A percentile compares a stretch with the other conserved stretches of the same genome.
Evolutionary conservation across 2,329 filamentous ascomycete genomes (phyloP).

Genomic region (Rhinocladiella similis): DNA sequence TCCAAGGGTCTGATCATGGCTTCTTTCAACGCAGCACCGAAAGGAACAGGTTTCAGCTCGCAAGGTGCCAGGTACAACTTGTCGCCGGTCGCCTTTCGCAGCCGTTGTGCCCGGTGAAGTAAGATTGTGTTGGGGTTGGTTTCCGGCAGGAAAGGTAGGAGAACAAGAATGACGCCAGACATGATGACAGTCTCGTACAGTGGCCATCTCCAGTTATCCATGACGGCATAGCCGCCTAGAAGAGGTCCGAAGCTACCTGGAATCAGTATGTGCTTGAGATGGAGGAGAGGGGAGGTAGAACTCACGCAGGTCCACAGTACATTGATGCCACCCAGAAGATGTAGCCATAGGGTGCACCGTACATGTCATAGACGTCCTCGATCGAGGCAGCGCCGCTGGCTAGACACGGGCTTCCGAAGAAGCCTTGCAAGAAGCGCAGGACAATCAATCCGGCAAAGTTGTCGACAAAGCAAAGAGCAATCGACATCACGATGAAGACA

Average conservation of each 20-base stretch:
- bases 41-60: constrained; percentile 59
- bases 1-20: constrained; percentile 19
- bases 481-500: constrained; percentile 65
- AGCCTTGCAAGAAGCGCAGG: constrained; percentile 63
- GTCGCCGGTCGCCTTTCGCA: constrained; percentile 60
- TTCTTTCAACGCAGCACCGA: constrained; percentile 47
- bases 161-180: constrained; percentile 55
- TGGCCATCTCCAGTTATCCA: constrained; percentile 60
- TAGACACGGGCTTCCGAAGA: constrained; percentile 66
- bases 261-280: too few relatives aligned
- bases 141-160: constrained; percentile 66
- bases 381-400: constrained; percentile 56
- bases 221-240: constrained; percentile 60
- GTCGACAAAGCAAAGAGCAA: constrained; percentile 63
- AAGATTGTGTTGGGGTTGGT: constrained; percentile 62
- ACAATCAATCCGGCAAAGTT: constrained; percentile 66
- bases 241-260: constrained; percentile 39
- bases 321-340: constrained; percentile 56
- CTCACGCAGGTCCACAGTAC: constrained; percentile 30
- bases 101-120: constrained; percentile 58
- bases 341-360: constrained; percentile 59
- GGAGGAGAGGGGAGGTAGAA: too few relatives aligned
- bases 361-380: constrained; percentile 51
- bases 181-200: constrained; percentile 62
- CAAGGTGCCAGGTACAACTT: constrained; percentile 40